Evolutionary conservation across 768 basidiomycete genomes (phyloP), one percentile per base, ranked within the genome.

Genomic region (Psilocybe subaeruginosa): DNA sequence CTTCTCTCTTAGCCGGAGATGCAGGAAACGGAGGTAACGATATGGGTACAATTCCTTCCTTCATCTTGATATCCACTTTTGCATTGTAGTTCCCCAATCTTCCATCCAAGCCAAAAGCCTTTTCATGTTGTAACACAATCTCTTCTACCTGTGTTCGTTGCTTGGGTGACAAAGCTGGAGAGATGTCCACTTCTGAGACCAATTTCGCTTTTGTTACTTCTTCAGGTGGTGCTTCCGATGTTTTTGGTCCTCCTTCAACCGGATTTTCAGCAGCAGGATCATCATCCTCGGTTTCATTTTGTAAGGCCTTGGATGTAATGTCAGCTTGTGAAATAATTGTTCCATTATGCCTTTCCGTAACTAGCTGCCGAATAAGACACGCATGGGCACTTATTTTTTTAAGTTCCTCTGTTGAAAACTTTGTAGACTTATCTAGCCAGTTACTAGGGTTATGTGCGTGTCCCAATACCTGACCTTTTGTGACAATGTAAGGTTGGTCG

Each of bases 241-340:
- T 73, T 48, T 77, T 77, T n/a, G 75, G 73, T 1, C 74, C 72
- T 50, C 73, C 71, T 60, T 68, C 70, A 1, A 73, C 5, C 1
- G 67, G 64, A 4, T 66, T 63, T 5, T 69, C 69, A 19, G 53
- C 59, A 11, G 59, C 27, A 6, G 55, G 59, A 16, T 66, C 64
- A 31, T 69, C 60, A 2, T 55, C 39, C 11, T 57, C 49, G 1
- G 45, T 45, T 8, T 31, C 48, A 8, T 52, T 53, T 29, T 52
- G 17, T 58, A 55, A 30, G n/a, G 46, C 46, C 29, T 57, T 57
- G 12, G 57, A 58, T 0, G 57, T 52, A 4, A 52, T 58, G 4
- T 57, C 47, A 2, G 43, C 45, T 12, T 31, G 12, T 41, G 56
- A 14, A 5, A 23, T 47, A 5, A 56, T 27, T 33, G 35, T 19